Evolutionary conservation across 2,329 filamentous ascomycete genomes (phyloP).

Genomic region (Botrytis deweyae): DNA sequence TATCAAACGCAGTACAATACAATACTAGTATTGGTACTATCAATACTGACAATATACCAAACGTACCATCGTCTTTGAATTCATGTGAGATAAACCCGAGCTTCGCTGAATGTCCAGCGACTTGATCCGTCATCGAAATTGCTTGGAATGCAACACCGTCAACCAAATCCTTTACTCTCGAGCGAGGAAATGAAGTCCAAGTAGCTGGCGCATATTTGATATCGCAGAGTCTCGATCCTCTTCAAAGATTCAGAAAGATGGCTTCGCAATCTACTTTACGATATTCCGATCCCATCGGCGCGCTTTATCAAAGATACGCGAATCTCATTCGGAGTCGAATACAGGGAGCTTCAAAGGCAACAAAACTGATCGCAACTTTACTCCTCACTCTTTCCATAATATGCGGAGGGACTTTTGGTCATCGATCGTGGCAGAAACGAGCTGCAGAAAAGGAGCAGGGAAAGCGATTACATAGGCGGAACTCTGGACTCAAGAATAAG

Average conservation of each 20-base stretch:
- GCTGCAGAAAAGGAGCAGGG: conserved; percentile 81
- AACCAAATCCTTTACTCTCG: neutral
- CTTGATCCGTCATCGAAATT: neutral
- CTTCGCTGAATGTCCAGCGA: conserved; percentile 14
- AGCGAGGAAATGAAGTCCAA: conserved; percentile 18
- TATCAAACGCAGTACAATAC: neutral
- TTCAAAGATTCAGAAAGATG: conserved; percentile 52
- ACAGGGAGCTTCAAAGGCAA: conserved; percentile 64
- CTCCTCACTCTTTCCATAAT: conserved; percentile 77
- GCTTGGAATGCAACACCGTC: conserved; percentile 19
- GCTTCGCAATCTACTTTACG: conserved; percentile 84
- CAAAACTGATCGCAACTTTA: conserved; percentile 73
- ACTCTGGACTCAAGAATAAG: conserved; percentile 90
- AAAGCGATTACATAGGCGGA: conserved; percentile 76
- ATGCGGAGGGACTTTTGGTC: conserved; percentile 73
- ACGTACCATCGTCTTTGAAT: neutral
- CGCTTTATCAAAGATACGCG: conserved; percentile 61
- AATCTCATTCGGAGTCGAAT: conserved; percentile 54
- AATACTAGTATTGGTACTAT: neutral
- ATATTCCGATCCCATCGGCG: conserved; percentile 65
- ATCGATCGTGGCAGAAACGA: conserved; percentile 71
- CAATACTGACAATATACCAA: neutral
- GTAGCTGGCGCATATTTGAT: conserved; percentile 9
- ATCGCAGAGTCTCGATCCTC: neutral
- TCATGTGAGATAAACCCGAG: conserved; percentile 7